Evolutionary conservation across 1,139 yeast species (phyloP), one percentile per base, ranked within the genome.

Genomic region (Zhuliangozyma parablackwelliae): DNA sequence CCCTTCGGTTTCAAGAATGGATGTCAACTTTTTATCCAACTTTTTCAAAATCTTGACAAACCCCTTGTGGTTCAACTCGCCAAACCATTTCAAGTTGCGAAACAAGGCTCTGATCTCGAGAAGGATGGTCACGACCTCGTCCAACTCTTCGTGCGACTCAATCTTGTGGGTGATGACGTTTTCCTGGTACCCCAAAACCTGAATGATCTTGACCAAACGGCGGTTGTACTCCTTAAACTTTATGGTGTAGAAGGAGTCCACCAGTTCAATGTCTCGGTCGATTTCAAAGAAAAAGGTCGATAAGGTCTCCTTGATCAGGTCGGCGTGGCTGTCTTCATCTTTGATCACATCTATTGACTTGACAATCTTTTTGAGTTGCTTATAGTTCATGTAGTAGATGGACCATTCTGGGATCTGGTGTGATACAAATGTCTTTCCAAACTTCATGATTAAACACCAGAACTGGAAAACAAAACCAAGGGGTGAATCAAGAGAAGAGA

Each of bases 361-460:
- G 61, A 90, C 85, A 49, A 80, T 75, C 56, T 84, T 82, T 65
- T 92, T 92, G 50, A 92, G 71, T 38, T 75, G 80, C 59, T 90
- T 92, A 63, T 92, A 92, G 62, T 88, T 85, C 71, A 90, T 76
- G 56, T 92, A 90, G 51, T 74, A 77, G 69, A 63, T 61, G n/a
- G 68, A 53, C 97, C 97, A 90, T 63, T 89, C 96, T 7, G 97
- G 97, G 42, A 90, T 87, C 66, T 88, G 95, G 59, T 90, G 95
- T 39, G 86, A 69, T 29, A 81, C 62, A 48, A 87, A 61, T 5
- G 88, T 84, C 57, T 87, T 87, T 28, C 95, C 95, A 59, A 87
- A 87, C 72, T 87, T 87, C 96, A 87, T 86, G 8, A 5, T 33
- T 16, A 16, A 4, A 16, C 16, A 16, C 16, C 16, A 16, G 4